Evolutionary conservation across 1,284 basidiomycete species (phyloP).

Genomic region (Gomphus bonarii): DNA sequence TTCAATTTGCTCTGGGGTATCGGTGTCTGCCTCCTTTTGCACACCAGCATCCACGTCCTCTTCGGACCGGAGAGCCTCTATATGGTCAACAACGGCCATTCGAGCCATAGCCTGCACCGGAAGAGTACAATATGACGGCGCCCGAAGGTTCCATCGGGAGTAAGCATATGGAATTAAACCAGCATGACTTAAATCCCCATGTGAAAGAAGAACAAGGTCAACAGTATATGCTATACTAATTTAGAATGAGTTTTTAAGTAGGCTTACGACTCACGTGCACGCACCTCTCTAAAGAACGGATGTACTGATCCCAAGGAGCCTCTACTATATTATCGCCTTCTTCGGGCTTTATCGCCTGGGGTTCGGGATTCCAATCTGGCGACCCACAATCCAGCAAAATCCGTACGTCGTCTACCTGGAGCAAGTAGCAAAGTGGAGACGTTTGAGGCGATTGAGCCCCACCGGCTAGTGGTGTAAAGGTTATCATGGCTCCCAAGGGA

Average conservation of each 20-base stretch:
- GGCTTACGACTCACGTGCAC: conserved; percentile 17
- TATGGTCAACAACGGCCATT: conserved; percentile 78
- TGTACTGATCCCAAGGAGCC: conserved; percentile 49
- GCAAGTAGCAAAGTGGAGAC: conserved; percentile 69
- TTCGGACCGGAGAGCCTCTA: conserved; percentile 71
- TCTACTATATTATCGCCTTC: conserved; percentile 27
- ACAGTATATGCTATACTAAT: conserved; percentile 47
- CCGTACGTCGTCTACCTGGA: conserved; percentile 90
- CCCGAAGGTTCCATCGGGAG: conserved; percentile 78
- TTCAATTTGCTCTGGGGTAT: conserved; percentile 10
- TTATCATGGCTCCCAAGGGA: conserved; percentile 59
- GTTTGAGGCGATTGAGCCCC: conserved; percentile 61
- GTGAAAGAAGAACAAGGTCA: conserved; percentile 85
- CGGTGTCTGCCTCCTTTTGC: conserved; percentile 14
- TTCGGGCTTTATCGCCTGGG: conserved; percentile 22
- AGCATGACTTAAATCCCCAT: conserved; percentile 83
- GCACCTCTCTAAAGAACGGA: conserved; percentile 54
- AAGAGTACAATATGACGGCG: conserved; percentile 92
- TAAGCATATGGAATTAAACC: conserved; percentile 90
- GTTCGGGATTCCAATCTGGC: conserved; percentile 73
- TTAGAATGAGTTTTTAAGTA: conserved; percentile 7
- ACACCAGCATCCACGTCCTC: conserved; percentile 47
- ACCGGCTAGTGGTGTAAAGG: conserved; percentile 83
- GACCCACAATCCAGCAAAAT: conserved; percentile 93
- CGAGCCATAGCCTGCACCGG: conserved; percentile 96